Base-by-base conservation (phyloP, 495 filamentous ascomycete species). In the Cenococcum geophilum region DNA sequence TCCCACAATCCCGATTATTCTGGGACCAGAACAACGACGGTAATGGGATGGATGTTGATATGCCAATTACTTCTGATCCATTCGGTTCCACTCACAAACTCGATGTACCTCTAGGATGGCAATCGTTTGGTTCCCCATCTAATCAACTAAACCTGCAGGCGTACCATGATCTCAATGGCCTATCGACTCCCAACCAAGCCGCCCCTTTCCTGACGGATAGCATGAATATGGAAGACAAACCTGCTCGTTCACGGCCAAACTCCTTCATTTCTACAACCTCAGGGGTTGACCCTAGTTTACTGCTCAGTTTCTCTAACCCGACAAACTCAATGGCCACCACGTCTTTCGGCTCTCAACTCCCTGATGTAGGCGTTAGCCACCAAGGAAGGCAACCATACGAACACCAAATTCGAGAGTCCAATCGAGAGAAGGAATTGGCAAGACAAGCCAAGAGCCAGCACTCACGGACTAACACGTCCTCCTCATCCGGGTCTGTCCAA, bases 1-100 rank as follows among this genome's bases (percentile, higher is more conserved):
- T 86, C 59, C 80, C 79, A 6, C 83, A 86, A 62, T 79, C 85
- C 43, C 82, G 83, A 56, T 71, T 86, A 25, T 91, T 91, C 69
- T 93, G 89, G 88, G 89, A 92, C 61, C 77, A 86, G 14, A 79
- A 83, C 52, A 60, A 37, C 20, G 61, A 60, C 49, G 59, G 65
- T 4, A 61, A 34, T 45, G 34, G 42, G 2, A 66, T 70, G 63
- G 66, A 70, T 55, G 60, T 70, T n/a, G 68, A 68, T 54, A 59
- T 66, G 58, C 57, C 63, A 1, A 53, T 65, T 18, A 32, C 53
- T 8, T 62, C 66, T 6, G 70, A 76, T 59, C 71, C 72, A 5
- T 76, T 76, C 58, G 68, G 68, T 16, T 65, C 70, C 0, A 62
- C 61, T 9, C 63, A 68, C 16, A 67, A 64, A 22, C 50, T 63